These are phyloP conservation scores for Magnolia kwangsiensis DNA, from an alignment of 164 flowering plant species.

Conservation along the genomic window DNA sequence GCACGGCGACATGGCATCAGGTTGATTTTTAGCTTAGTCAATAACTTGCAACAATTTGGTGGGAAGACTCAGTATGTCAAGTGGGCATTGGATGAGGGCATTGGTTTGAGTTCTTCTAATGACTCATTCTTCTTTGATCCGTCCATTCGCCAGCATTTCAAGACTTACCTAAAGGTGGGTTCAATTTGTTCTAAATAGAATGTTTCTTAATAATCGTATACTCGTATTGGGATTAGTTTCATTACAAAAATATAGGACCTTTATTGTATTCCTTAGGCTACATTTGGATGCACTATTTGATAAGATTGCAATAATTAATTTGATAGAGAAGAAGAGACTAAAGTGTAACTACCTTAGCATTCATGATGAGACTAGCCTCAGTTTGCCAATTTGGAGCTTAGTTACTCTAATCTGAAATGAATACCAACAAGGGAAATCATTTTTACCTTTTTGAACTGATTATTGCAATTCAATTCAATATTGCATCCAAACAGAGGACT, in stretches of 20 bases:
- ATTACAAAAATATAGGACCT: not conserved
- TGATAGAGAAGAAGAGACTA: not conserved
- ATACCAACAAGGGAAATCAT: not conserved
- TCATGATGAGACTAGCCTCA: not conserved
- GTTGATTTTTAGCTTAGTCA: conserved; percentile 80
- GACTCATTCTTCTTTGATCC: conserved; percentile 96
- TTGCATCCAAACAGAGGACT: not conserved
- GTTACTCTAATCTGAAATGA: not conserved
- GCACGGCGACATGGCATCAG: conserved; percentile 64
- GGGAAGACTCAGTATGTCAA: conserved; percentile 94
- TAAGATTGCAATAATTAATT: not conserved
- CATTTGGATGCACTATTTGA: not conserved
- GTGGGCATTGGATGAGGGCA: conserved; percentile 92
- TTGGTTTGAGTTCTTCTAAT: conserved; percentile 78
- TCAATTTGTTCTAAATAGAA: not conserved
- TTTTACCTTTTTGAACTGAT: not conserved
- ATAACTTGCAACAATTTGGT: conserved; percentile 90
- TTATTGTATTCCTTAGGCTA: not conserved
- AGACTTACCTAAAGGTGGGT: conserved; percentile 66
- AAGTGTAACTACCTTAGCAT: not conserved
- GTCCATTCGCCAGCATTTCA: conserved; percentile 71
- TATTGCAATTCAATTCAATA: not conserved
- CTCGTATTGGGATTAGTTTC: not conserved
- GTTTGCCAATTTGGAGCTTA: not conserved
- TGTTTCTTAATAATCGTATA: not conserved